Base-by-base conservation (phyloP, 2,329 filamentous ascomycete genomes). In the Cladosporium oxysporum region DNA sequence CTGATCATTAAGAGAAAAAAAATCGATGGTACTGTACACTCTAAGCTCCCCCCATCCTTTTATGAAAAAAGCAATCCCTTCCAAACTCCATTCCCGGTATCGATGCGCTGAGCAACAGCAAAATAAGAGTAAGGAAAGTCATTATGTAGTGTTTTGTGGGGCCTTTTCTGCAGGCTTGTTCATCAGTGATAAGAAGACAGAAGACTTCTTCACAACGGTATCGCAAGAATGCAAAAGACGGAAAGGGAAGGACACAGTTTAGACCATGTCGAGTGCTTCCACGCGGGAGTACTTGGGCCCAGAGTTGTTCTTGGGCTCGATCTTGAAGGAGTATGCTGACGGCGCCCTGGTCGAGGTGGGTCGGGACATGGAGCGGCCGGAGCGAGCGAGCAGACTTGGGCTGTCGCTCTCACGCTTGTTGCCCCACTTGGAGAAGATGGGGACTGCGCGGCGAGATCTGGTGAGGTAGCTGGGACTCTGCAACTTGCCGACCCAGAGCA, bases 401-500 rank as follows among this genome's bases (percentile, higher is more conserved):
- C 58, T 62, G 37, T 61, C 58, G 58, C 64, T 66, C 50, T 66
- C 64, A 3, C 58, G 28, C 64, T 66, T 66, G 55, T 52, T 52
- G 41, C 58, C 41, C 58, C 58, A 66, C 12, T 57, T 62, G 37
- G 58, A 57, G 58, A 62, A 61, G 58, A 62, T 66, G 61, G 66
- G 62, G 1, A 65, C 55, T 14, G 66, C 49, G 26, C 58, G 57
- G 7, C 63, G 23, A 26, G 57, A 57, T 47, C 66, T 57, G 28
- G 47, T 64, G 31, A 68, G 28, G 58, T 71, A 69, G 49, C 67
- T 66, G 16, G 68, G 68, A 60, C 65, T 67, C 50, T 67, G 64
- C 37, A 58, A 47, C 52, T 70, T 70, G 14, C 70, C 67, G 64
- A 74, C 69, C 71, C 71, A 74, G 33, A 73, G 69, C 68, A 74